A percentile compares a stretch with the other conserved stretches of the same genome.
Conservation (phyloP, 345 rosid genomes). For the Erysimum cheiranthoides region DNA sequence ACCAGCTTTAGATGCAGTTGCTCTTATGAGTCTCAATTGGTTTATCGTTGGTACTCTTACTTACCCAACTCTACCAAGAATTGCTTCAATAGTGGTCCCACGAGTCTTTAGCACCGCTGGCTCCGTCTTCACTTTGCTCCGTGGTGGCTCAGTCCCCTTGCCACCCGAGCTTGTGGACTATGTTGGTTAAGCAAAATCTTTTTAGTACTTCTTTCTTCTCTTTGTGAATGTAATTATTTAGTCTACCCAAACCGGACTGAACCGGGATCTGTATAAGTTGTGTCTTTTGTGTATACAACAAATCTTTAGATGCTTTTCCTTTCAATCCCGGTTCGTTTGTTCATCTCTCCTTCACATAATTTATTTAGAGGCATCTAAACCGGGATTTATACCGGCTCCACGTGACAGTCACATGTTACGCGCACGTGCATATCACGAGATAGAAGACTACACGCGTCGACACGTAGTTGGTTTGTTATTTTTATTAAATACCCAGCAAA, state of each 20-base stretch:
- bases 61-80: constrained; percentile 67
- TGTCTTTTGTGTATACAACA: too few species aligned
- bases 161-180: constrained; percentile 22
- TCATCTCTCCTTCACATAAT: neutral
- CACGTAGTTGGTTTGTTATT: neutral
- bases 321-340: neutral
- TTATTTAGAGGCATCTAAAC: neutral
- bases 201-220: neutral
- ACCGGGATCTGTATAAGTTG: neutral
- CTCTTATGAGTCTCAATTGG: constrained; percentile 83
- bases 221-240: constrained; percentile 14
- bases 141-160: constrained; percentile 25
- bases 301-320: too few species aligned
- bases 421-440: neutral
- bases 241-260: neutral
- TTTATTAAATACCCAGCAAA: neutral
- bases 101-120: constrained; percentile 20
- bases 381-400: neutral
- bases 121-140: constrained; percentile 21
- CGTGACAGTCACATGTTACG: neutral
- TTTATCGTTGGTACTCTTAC: constrained; percentile 80
- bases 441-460: constrained; percentile 19
- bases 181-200: constrained; percentile 23
- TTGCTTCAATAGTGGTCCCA: constrained; percentile 52
- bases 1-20: constrained; percentile 80